Base-by-base conservation (phyloP, 129 eudicot genomes). In the Flaveria linearis region DNA sequence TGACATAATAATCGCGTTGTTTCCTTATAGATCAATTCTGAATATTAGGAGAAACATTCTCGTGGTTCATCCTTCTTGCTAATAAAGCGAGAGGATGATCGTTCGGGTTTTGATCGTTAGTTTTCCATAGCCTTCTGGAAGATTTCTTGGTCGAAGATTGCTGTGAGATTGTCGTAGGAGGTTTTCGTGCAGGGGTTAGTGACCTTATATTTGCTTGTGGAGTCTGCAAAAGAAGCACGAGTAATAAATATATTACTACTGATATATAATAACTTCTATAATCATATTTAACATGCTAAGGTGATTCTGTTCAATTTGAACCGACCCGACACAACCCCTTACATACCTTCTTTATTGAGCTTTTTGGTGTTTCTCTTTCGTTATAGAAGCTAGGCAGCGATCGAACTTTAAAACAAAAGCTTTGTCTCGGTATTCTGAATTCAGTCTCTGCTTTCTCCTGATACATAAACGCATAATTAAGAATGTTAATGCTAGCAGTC, bases 301-400 rank as follows among this genome's bases (percentile, higher is more conserved):
- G 68, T 13, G 42, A 61, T 25, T 61, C 18, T 11, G 42, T 20
- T 61, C 10, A 26, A 61, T 17, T 33, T 9, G 14, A 57, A 33
- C 30, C 33, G 25, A 61, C 67, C 62, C 23, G 13, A 56, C 62
- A 12, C 30, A 28, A 56, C 28, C 1, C 46, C 3, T 28, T 16
- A 12, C 33, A 52, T 84, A 90, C 98, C 95, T 85, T 90, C 26
- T 86, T 80, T 73, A 64, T 73, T 47, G 81, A 84, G 68, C 80
- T 57, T 72, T 60, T 89, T 18, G 85, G 71, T 49, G 85, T 78
- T 87, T 89, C 94, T 51, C 82, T 83, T 41, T 80, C 90, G 46
- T 77, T 87, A 68, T 88, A 88, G 70, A 87, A 87, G 62, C 90
- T 86, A 12, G 93, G 97, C 57, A 87, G 80, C 4, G 96, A 90